Percentiles rank a stretch among this genome's conserved stretches.
phyloP scores from a whole-genome alignment of 768 basidiomycete species.

The Leccinum truebloodii region DNA sequence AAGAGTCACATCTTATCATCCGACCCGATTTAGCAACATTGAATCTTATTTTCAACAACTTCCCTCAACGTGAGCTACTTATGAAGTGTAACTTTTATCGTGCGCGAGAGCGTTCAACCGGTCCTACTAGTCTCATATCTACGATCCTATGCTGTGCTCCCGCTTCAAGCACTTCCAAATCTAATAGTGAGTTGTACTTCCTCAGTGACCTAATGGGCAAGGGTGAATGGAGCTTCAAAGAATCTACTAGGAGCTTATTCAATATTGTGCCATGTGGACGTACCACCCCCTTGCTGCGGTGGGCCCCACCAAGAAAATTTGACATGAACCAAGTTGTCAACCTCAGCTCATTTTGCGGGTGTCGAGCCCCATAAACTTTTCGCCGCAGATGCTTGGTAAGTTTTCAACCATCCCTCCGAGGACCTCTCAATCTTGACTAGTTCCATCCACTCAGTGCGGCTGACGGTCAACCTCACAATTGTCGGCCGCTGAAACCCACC shows the following conservation, averaged over 20 bases:
- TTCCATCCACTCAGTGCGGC: conserved; percentile 4
- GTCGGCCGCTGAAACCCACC: conserved; percentile 9
- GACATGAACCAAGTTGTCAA: not conserved
- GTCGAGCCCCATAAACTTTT: not conserved
- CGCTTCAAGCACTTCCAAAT: not conserved
- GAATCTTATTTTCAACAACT: not conserved
- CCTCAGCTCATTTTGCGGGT: not conserved
- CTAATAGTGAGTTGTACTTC: not conserved
- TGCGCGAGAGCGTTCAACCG: not conserved
- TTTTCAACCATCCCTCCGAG: conserved; percentile 6
- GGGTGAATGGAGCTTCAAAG: not conserved
- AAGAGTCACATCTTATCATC: not conserved
- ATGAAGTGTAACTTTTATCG: not conserved
- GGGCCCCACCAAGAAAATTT: not conserved
- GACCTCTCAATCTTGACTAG: conserved; percentile 2
- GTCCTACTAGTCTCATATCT: too few relatives aligned
- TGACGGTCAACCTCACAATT: conserved; percentile 15
- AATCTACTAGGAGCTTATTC: too few relatives aligned
- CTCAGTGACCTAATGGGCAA: not conserved
- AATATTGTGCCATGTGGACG: too few relatives aligned
- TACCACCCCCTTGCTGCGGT: not conserved
- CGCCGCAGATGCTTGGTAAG: not conserved
- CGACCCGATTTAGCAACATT: not conserved
- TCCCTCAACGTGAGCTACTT: not conserved
- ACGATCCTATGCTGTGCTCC: not conserved